A percentile compares a stretch with the other conserved stretches of the same genome.
Conservation (phyloP, 208 protist genomes). For the Crithidia sp. region DNA sequence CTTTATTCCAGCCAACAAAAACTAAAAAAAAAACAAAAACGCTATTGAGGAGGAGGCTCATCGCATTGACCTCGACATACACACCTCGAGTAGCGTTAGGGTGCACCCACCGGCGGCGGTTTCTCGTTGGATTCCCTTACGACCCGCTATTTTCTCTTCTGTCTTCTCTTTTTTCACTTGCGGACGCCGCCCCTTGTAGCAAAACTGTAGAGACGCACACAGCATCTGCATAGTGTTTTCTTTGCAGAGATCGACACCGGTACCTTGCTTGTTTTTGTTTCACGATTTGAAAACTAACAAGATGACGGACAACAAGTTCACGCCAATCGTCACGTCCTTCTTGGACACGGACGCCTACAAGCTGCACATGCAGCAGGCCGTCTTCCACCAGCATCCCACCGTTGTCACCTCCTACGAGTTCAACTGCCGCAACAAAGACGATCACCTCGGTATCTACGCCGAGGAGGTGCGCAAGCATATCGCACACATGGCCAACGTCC, state of each 20-base stretch:
- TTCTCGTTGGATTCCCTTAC: too few relatives aligned
- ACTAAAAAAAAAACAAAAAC: too few relatives aligned
- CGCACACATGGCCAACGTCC: constrained; percentile 49
- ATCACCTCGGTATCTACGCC: constrained; percentile 73
- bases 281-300: background rate
- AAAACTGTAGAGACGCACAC: background rate
- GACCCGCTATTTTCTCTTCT: too few relatives aligned
- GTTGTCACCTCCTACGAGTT: constrained; percentile 73
- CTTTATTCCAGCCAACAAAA: too few relatives aligned
- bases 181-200: background rate
- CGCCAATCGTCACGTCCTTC: constrained; percentile 81
- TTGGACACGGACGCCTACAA: constrained; percentile 92
- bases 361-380: constrained; percentile 91
- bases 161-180: background rate
- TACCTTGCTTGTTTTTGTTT: too few relatives aligned
- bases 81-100: too few relatives aligned
- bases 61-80: too few relatives aligned
- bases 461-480: constrained; percentile 66
- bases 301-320: constrained; percentile 35
- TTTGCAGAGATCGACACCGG: too few relatives aligned
- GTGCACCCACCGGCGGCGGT: too few relatives aligned
- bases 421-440: constrained; percentile 74
- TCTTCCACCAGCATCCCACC: constrained; percentile 70
- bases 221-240: too few relatives aligned
- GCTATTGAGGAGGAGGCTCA: too few relatives aligned